Evolutionary conservation across 1,139 yeast genomes (phyloP).

Genomic region (Yamadazyma dendronema): DNA sequence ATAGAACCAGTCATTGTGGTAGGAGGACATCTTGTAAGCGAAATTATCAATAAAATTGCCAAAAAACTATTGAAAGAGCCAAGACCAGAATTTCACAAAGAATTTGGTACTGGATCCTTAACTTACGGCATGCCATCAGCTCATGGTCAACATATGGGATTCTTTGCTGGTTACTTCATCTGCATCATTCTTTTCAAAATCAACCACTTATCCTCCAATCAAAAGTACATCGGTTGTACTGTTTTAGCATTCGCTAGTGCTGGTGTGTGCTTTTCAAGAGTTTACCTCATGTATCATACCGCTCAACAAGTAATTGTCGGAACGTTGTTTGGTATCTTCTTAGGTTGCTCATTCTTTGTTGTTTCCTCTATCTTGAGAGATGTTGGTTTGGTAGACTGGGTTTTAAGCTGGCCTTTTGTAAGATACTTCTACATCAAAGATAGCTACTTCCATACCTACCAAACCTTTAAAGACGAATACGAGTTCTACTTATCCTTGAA

Average conservation of each 20-base stretch:
- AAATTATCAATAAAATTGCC: conserved; percentile 64
- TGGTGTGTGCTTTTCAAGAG: conserved; percentile 70
- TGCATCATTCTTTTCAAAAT: conserved; percentile 38
- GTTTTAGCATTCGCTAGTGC: conserved; percentile 30
- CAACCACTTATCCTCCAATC: conserved; percentile 18
- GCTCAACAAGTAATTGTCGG: conserved; percentile 75
- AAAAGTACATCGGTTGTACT: conserved; percentile 23
- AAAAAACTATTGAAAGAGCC: conserved; percentile 68
- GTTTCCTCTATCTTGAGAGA: conserved; percentile 54
- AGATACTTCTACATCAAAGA: conserved; percentile 55
- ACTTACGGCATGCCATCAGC: conserved; percentile 98
- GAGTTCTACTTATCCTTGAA: conserved; percentile 16
- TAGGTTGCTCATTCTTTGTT: conserved; percentile 61
- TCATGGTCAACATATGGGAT: conserved; percentile 94
- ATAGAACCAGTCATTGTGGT: conserved; percentile 82
- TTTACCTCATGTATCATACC: conserved; percentile 77
- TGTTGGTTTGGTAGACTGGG: conserved; percentile 59
- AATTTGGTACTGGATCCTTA: conserved; percentile 45
- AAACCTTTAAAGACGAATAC: conserved; percentile 39
- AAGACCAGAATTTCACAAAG: conserved; percentile 65
- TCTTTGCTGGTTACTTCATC: conserved; percentile 63
- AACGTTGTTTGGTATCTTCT: conserved; percentile 53
- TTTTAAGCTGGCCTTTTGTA: conserved; percentile 48
- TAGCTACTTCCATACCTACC: conserved; percentile 45
- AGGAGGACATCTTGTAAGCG: conserved; percentile 82